These are phyloP conservation scores for Pichia terricola DNA, from an alignment of 1,139 yeast species.

Conservation along the genomic window DNA sequence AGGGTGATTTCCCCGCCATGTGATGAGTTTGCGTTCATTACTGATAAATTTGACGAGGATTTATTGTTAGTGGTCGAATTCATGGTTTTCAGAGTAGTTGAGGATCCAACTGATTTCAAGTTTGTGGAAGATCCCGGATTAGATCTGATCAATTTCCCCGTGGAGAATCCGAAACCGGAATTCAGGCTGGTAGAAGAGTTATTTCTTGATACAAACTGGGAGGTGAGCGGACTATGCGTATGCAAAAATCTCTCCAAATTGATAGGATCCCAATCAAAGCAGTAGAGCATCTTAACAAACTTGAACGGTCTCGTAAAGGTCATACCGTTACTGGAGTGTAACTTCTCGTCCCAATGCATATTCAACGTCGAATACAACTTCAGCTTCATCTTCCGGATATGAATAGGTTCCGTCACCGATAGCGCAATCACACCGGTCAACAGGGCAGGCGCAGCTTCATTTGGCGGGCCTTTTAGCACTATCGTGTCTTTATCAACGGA, in stretches of 20 bases:
- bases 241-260: conserved; percentile 31
- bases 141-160: conserved; percentile 23
- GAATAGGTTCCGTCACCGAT: conserved; percentile 66
- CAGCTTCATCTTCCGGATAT: conserved; percentile 53
- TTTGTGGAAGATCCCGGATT: conserved; percentile 24
- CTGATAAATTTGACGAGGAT: conserved; percentile 9
- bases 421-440: conserved; percentile 72
- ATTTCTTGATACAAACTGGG: conserved; percentile 3
- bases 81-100: conserved; percentile 4
- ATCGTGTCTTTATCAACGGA: conserved; percentile 73
- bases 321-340: neutral
- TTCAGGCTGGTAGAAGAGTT: conserved; percentile 11
- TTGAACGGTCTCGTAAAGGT: neutral
- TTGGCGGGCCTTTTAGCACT: conserved; percentile 66
- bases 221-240: neutral
- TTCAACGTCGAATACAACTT: conserved; percentile 52
- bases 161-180: conserved; percentile 18
- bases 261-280: conserved; percentile 65
- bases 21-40: conserved; percentile 14
- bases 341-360: neutral
- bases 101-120: conserved; percentile 17
- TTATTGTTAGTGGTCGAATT: conserved; percentile 3
- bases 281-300: conserved; percentile 48
- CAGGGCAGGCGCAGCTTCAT: conserved; percentile 70
- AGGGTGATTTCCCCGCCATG: conserved; percentile 21